Evolutionary conservation across 768 basidiomycete species (phyloP), one percentile per base, ranked within the genome.

Genomic region (Floccularia luteovirens): DNA sequence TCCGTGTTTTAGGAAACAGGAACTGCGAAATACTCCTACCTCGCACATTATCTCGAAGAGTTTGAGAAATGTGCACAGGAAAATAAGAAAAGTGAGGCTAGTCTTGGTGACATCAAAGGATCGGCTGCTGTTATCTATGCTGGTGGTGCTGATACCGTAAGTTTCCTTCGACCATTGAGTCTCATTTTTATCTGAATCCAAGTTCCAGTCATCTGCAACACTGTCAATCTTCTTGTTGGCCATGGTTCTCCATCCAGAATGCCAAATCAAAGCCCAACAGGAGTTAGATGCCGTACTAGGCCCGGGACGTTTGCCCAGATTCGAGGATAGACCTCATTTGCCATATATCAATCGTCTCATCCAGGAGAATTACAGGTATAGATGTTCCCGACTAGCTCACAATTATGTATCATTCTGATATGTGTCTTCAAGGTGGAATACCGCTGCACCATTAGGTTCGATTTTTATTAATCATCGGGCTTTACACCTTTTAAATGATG

Each of bases 121-220:
- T 39, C 38, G 4, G 39, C 43, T 11, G 32, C 38, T 11, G 43
- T 41, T 5, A 31, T 48, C 8, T 48, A 48, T 32, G 30, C 31
- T 19, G 48, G 40, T 14, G 50, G 50, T 21, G 37, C 48, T 17
- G 50, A 51, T 11, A 51, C 50, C 11, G 50, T 46, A 25, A 20
- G 43, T 34, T 23, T 22, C n/a, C 33, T 8, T 37, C n/a, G 8
- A 21, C 10, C 7, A 17, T 14, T 22, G 20, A n/a, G n/a, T 19
- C n/a, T 24, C 14, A 6, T 19, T 16, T 3, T 20, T 4, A 10
- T 5, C 17, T n/a, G 34, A 6, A 16, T 17, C 14, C 33, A 7
- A 12, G 11, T 11, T 1, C 22, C 14, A 42, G 33, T 24, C 32
- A 7, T 8, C 8, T n/a, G 3, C 31, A 21, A 12, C 35, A 8